Conservation (phyloP, 2,329 filamentous ascomycete species). For the Ploettnerulaceae sp. region DNA sequence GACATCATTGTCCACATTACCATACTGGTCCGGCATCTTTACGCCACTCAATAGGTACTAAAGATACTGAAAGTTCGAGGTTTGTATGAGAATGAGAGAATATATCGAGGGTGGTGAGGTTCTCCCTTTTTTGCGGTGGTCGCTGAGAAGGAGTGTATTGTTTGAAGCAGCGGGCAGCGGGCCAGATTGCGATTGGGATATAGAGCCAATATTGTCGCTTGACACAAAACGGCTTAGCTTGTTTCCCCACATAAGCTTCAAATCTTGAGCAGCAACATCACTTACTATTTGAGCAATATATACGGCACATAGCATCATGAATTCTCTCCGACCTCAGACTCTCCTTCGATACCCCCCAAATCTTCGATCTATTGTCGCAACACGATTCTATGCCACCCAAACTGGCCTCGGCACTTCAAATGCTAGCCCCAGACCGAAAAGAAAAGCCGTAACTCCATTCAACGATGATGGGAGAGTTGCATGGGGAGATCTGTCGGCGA, state of each 20-base stretch:
- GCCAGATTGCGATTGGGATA: conserved; percentile 30
- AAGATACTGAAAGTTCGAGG: too few species aligned
- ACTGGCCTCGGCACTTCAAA: conserved; percentile 39
- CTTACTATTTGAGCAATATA: neutral
- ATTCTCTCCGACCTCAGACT: conserved; percentile 28
- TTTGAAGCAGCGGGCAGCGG: conserved; percentile 13
- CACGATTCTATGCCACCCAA: conserved; percentile 55
- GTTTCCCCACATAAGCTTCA: conserved; percentile 15
- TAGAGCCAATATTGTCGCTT: neutral
- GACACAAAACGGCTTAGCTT: conserved; percentile 7
- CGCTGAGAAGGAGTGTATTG: conserved; percentile 10
- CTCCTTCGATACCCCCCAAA: conserved; percentile 36
- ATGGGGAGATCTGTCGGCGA: conserved; percentile 70
- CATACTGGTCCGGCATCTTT: neutral
- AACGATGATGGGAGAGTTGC: conserved; percentile 80
- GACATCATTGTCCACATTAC: conserved; percentile 34
- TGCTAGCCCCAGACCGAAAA: conserved; percentile 40
- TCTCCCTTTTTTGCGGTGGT: conserved; percentile 17
- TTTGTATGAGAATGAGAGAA: neutral
- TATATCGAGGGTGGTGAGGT: neutral
- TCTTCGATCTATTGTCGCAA: conserved; percentile 37
- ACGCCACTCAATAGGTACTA: neutral
- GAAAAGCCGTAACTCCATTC: conserved; percentile 72
- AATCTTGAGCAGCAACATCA: neutral
- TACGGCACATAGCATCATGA: conserved; percentile 17